Conservation (phyloP, 441 rosid species). For the Hura crepitans region DNA sequence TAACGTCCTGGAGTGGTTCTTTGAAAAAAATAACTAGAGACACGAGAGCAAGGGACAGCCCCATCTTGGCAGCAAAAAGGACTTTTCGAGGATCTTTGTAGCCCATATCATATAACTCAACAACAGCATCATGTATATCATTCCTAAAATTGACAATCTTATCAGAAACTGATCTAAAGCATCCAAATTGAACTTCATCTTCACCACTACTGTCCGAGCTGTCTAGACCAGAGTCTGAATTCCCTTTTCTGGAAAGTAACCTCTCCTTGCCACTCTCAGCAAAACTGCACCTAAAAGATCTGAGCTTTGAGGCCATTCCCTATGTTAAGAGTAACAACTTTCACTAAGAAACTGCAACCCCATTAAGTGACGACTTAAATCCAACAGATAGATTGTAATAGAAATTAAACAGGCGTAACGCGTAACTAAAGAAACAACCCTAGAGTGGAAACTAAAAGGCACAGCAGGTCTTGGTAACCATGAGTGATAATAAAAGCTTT, state of each 20-base stretch:
- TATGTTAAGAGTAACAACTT: neutral
- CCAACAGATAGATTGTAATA: neutral
- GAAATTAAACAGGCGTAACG: neutral
- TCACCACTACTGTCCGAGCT: slow-evolving; percentile 36
- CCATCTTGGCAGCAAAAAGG: slow-evolving; percentile 69
- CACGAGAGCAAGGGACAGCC: slow-evolving; percentile 54
- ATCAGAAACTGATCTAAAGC: slow-evolving; percentile 45
- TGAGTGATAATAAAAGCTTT: neutral
- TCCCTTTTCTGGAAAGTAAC: slow-evolving; percentile 43
- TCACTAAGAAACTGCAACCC: neutral
- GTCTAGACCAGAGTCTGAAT: slow-evolving; percentile 45
- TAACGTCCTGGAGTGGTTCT: slow-evolving; percentile 44
- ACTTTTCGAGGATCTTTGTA: slow-evolving; percentile 67
- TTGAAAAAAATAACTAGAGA: slow-evolving; percentile 61
- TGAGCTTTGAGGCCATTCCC: slow-evolving; percentile 41
- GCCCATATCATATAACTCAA: slow-evolving; percentile 68
- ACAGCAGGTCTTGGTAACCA: neutral
- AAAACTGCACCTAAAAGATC: slow-evolving; percentile 36
- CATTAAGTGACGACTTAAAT: neutral
- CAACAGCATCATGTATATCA: slow-evolving; percentile 20
- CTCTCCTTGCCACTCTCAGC: slow-evolving; percentile 48
- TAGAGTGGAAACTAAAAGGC: neutral
- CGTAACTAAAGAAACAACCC: neutral
- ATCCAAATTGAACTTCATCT: slow-evolving; percentile 30
- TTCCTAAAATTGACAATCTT: slow-evolving; percentile 36